Evolutionary conservation across 2,329 filamentous ascomycete species (phyloP), one percentile per base, ranked within the genome.

Genomic region (Helotiales sp.): DNA sequence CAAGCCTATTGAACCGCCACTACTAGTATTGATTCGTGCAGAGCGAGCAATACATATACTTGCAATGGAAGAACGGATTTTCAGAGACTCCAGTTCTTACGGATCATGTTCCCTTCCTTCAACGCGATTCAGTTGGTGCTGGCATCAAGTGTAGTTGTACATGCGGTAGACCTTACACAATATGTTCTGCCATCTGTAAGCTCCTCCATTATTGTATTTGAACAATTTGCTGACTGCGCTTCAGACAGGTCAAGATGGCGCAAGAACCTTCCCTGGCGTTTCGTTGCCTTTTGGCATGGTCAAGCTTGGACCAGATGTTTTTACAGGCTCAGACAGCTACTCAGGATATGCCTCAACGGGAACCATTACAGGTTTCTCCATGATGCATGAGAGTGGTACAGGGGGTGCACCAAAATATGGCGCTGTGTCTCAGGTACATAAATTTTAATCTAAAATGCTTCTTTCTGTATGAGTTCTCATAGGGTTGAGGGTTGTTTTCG

Each of bases 341-440:
- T 83, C 80, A 1, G 81, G 81, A 33, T 81, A 80, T 62, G 73
- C 74, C 33, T 65, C 75, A 0, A 69, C 68, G 10, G 82, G 82
- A 3, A 76, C 78, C 29, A 80, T 86, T 62, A 82, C 78, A 0
- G 83, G 81, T 4, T 86, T 86, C 69, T 82, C 80, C 54, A 77
- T 87, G 79, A 81, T 87, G 55, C 55, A 57, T 31, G 55, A 57
- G 25, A 83, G 80, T 60, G 85, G 85, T 5, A 90, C 86, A 0
- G 87, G 86, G 3, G 86, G 87, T 1, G 84, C 84, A 1, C 85
- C 86, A 1, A 89, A 89, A 0, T 89, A 89, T 56, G 86, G 86
- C 4, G 82, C 87, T 2, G 80, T 86, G 24, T 76, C 81, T 1
- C 83, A 85, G n/a, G n/a, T n/a, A n/a, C n/a, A n/a, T n/a, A n/a